Evolutionary conservation across 2,329 filamentous ascomycete species (phyloP), one percentile per base, ranked within the genome.

Genomic region (Chaetomiaceae sp.): DNA sequence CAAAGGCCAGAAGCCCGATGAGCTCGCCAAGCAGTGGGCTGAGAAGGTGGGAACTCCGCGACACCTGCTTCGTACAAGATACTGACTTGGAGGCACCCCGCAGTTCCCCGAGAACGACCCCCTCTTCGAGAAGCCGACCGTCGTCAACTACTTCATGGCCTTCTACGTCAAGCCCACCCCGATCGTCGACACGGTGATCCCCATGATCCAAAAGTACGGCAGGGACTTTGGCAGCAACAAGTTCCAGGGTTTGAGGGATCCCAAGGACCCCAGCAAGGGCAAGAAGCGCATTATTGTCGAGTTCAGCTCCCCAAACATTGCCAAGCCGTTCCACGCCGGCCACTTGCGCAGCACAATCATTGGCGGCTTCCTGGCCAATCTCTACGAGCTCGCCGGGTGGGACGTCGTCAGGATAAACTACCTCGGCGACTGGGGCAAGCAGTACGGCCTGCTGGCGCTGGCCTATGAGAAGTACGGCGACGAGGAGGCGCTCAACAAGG

Each of bases 291-390:
- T 83, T 37, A 81, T 94, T 47, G 80, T 94, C 63, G 89, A 94
- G 65, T 94, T 92, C 70, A 90, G 86, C 7, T 91, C 87, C 7
- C 89, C 89, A 47, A 94, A 94, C 68, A 91, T 94, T 55, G 89
- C 89, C 42, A 92, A 92, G 72, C 88, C 87, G 22, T 91, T 91
- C 74, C 87, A 90, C 66, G 87, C 87, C 36, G 86, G 87, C 12
- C 87, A 91, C 69, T 74, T 91, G 63, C 79, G 88, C 64, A 87
- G 83, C 62, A 91, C 87, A 34, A 90, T 91, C 65, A 90, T 91
- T 56, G 87, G 87, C 45, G 86, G 86, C 36, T 91, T 90, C 72
- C 74, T 91, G 37, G 75, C 85, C 20, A 89, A 89, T 66, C 71
- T 90, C 17, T 87, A 89, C 67, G 78, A 85, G 63, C 75, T 74